These are phyloP conservation scores for Globisporangium uncinulatum DNA, from an alignment of 352 stramenopile genomes.

Conservation along the genomic window DNA sequence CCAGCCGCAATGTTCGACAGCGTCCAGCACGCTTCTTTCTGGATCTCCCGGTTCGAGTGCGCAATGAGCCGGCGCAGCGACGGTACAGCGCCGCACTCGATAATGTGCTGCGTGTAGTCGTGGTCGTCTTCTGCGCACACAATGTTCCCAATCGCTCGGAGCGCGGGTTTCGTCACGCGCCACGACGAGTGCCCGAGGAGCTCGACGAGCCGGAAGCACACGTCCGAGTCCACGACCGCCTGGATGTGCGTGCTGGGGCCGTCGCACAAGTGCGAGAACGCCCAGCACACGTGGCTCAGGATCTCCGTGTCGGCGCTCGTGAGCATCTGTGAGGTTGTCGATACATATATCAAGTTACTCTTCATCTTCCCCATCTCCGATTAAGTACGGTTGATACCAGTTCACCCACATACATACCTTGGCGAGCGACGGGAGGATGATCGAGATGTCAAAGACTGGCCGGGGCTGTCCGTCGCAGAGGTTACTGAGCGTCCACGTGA, in stretches of 20 bases:
- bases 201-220: slow-evolving; percentile 91
- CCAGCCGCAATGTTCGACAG: slow-evolving; percentile 98
- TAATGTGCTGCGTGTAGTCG: slow-evolving; percentile 92
- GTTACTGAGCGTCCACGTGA: slow-evolving; percentile 92
- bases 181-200: slow-evolving; percentile 91
- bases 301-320: slow-evolving; percentile 94
- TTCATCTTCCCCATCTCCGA: too few relatives aligned
- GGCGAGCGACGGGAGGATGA: slow-evolving; percentile 81
- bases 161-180: slow-evolving; percentile 95
- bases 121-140: slow-evolving; percentile 96
- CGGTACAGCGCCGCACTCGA: slow-evolving; percentile 94
- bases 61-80: slow-evolving; percentile 92
- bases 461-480: slow-evolving; percentile 89
- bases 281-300: slow-evolving; percentile 93
- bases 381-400: not conserved
- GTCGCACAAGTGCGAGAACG: slow-evolving; percentile 96
- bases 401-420: slow-evolving; percentile 28
- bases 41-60: slow-evolving; percentile 96
- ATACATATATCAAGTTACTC: not conserved
- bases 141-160: slow-evolving; percentile 98
- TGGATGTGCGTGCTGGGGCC: slow-evolving; percentile 96
- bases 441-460: slow-evolving; percentile 85
- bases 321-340: slow-evolving; percentile 67
- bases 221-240: slow-evolving; percentile 88
- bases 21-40: slow-evolving; percentile 97